Base-by-base conservation (phyloP, 306 rosid genomes). In the Medicago arabica region DNA sequence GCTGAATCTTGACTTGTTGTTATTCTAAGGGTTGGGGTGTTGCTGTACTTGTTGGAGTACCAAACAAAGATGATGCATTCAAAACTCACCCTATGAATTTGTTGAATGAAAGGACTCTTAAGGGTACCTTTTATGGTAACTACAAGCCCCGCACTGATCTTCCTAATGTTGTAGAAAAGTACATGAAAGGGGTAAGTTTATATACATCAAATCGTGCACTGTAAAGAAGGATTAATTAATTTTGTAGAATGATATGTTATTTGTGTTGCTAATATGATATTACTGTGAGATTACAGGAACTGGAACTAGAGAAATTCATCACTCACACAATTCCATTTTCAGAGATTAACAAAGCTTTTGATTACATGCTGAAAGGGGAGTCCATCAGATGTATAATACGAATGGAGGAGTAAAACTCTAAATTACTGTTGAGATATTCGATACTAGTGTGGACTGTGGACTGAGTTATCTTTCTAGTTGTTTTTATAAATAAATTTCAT, bases 41-140 rank as follows among this genome's bases (percentile, higher is more conserved):
- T 72, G 98, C 97, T 39, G 98, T 93, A 12, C 93, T 93, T 4
- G 98, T 93, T 31, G 98, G 98, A 25, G 93, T 93, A 63, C 97
- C 97, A 51, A 93, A 5, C 77, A 93, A 89, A 83, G 97, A 93
- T 25, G 97, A 91, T 75, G 89, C 90, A 34, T 93, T 93, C 87
- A 86, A 86, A 74, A 93, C 98, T 69, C 88, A 88, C 77, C 96
- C 96, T 2, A 0, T 87, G 80, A 91, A 93, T 66, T 76, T 93
- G 69, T 77, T 93, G 83, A 87, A 81, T 28, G 98, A 89, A 83
- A 93, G 91, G 88, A 93, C 98, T 53, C 93, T 91, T 0, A 93
- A 89, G 89, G 98, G 98, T 15, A 91, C 98, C 60, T 91, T 91
- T 80, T 93, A 84, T 36, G 98, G 98, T 21, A 93, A 93, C 86